Evolutionary conservation across 1,284 basidiomycete species (phyloP).

Genomic region (Boletus semigastroideus): DNA sequence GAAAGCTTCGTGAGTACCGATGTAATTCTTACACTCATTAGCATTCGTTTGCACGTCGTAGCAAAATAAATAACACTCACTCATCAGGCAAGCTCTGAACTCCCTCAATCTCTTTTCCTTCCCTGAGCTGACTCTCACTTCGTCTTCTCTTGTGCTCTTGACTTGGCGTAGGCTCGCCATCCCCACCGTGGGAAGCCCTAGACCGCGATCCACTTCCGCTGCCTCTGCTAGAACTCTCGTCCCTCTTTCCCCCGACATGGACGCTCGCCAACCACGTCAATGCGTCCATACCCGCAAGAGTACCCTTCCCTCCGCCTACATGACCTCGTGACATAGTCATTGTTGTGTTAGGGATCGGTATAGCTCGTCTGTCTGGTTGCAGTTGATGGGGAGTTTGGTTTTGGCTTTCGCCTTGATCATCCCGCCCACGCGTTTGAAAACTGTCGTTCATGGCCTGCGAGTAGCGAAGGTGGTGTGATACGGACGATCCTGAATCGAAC

Average conservation of each 20-base stretch:
- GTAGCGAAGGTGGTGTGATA: slow-evolving; percentile 20
- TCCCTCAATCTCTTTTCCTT: slow-evolving; percentile 43
- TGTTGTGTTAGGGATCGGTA: slow-evolving; percentile 25
- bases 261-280: slow-evolving; percentile 72
- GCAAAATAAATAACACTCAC: slow-evolving; percentile 40
- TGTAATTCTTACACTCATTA: slow-evolving; percentile 61
- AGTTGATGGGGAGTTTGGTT: slow-evolving; percentile 2
- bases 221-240: slow-evolving; percentile 52
- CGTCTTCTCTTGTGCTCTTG: slow-evolving; percentile 33
- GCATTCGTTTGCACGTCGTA: neutral
- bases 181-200: slow-evolving; percentile 26
- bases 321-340: slow-evolving; percentile 54
- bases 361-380: slow-evolving; percentile 21
- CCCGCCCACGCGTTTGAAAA: slow-evolving; percentile 17
- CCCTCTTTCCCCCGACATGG: slow-evolving; percentile 51
- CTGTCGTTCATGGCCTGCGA: slow-evolving; percentile 14
- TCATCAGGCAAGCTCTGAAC: slow-evolving; percentile 75
- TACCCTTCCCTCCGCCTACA: slow-evolving; percentile 54
- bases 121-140: slow-evolving; percentile 46
- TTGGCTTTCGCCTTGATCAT: slow-evolving; percentile 18
- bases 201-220: slow-evolving; percentile 44
- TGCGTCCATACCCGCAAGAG: slow-evolving; percentile 64
- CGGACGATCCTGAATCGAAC: slow-evolving; percentile 19
- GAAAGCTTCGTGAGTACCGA: slow-evolving; percentile 72
- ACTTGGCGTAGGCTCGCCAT: slow-evolving; percentile 17